Evolutionary conservation across 306 rosid genomes (phyloP), one percentile per base, ranked within the genome.

Genomic region (Delonix regia): DNA sequence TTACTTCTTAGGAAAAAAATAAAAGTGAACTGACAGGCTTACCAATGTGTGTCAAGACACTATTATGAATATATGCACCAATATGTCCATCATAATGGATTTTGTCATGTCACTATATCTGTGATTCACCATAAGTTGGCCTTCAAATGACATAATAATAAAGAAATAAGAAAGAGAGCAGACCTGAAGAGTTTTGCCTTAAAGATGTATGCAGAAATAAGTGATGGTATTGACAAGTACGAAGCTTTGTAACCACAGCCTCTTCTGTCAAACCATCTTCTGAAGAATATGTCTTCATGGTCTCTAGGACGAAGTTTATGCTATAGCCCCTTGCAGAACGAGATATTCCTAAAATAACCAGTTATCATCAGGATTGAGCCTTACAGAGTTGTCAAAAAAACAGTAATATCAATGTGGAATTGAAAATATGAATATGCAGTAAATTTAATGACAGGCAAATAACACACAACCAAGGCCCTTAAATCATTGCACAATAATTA

Each of bases 261-360:
- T 92, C 98, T 81, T 94, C 99, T 62, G 99, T 92, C 91, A 94
- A 88, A 76, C 99, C 93, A 78, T 94, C 99, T 81, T 89, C 92
- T 24, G 89, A 89, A 2, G 87, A 87, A 81, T 82, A 92, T 2
- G 97, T 86, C 89, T 94, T 94, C 99, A 94, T 94, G 63, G 99
- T 90, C 93, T 94, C 99, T 25, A 90, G 53, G 73, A 90, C 91
- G 71, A 87, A 82, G 71, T 74, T 90, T 71, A 94, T 87, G 91
- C 99, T 90, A 82, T 92, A 94, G 4, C 97, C 99, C 84, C 97
- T 88, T 4, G 97, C 99, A 61, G 99, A 92, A 70, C 89, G 90
- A 74, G 99, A 94, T 60, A 94, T 86, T 81, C 97, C 99, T 94
- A 61, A 13, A 81, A 80, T 27, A 38, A 73, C 64, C 79, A 82